A percentile compares a stretch with the other conserved stretches of the same genome.
phyloP scores from a whole-genome alignment of 2,329 filamentous ascomycete genomes.

The Nannizziopsis barbatae region DNA sequence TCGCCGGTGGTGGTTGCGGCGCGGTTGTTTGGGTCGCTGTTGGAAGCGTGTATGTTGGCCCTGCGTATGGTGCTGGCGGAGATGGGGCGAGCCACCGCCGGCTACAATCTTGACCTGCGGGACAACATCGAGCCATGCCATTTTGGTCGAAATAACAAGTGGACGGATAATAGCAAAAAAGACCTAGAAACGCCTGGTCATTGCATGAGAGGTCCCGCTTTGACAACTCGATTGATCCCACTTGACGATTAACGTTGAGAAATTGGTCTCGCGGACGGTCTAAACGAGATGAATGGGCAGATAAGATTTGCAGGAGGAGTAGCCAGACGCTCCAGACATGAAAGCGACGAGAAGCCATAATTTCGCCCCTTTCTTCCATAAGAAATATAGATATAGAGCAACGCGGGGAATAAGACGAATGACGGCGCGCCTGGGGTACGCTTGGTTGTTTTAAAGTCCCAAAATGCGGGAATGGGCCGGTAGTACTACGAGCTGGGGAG shows the following conservation, averaged over 20 bases:
- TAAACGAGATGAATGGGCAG: not conserved
- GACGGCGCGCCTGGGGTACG: too few species aligned
- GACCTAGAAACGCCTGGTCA: not conserved
- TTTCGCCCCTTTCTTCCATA: too few species aligned
- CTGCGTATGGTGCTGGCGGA: not conserved
- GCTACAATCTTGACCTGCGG: slow-evolving; percentile 19
- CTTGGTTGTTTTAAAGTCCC: too few species aligned
- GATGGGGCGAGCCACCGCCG: slow-evolving; percentile 6
- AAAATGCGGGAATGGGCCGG: too few species aligned
- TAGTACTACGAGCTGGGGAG: too few species aligned
- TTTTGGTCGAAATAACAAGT: slow-evolving; percentile 21
- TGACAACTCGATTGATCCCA: not conserved
- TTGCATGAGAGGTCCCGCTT: slow-evolving; percentile 7
- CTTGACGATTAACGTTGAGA: not conserved
- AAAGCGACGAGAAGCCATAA: not conserved
- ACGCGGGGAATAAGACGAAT: too few species aligned
- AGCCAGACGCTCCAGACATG: not conserved
- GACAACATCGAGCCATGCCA: slow-evolving; percentile 21
- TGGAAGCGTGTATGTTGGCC: not conserved
- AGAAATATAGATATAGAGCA: too few species aligned
- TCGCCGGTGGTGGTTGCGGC: not conserved
- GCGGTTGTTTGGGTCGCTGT: not conserved
- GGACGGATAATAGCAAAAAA: slow-evolving; percentile 10
- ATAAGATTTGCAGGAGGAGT: not conserved
- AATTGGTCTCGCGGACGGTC: not conserved